Conservation (phyloP, 164 flowering plant genomes). For the grape (Vitis vinifera) region DNA sequence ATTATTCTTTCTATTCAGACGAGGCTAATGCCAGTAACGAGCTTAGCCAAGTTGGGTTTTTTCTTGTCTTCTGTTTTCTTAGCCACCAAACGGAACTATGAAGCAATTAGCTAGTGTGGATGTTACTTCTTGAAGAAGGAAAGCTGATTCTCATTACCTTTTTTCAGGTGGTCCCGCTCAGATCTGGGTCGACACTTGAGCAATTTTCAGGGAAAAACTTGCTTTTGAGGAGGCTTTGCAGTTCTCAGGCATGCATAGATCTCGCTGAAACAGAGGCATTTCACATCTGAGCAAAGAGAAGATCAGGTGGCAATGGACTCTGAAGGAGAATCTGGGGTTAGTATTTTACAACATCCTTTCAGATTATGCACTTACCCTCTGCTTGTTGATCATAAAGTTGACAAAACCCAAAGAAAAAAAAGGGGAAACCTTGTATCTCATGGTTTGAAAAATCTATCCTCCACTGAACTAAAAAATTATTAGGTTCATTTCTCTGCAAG, state of each 20-base stretch:
- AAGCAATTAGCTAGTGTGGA: not conserved
- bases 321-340: conserved; percentile 54
- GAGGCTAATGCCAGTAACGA: not conserved
- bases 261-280: conserved; percentile 14
- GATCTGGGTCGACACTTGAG: conserved; percentile 10
- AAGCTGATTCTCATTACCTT: conserved; percentile 8
- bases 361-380: not conserved
- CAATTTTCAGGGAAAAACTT: not conserved
- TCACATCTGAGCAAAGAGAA: conserved; percentile 11
- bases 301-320: conserved; percentile 38
- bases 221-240: conserved; percentile 6
- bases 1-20: not conserved
- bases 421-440: too few species aligned
- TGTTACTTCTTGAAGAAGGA: conserved; percentile 6
- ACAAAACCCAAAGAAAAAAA: too few species aligned
- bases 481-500: too few species aligned
- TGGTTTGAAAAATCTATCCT: too few species aligned
- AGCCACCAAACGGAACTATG: not conserved
- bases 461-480: too few species aligned
- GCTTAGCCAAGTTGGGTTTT: not conserved
- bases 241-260: conserved; percentile 23
- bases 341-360: conserved; percentile 3
- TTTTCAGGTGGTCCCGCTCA: not conserved
- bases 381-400: not conserved
- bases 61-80: not conserved